phyloP scores from a whole-genome alignment of 306 rosid genomes.

The Psophocarpus tetragonolobus region DNA sequence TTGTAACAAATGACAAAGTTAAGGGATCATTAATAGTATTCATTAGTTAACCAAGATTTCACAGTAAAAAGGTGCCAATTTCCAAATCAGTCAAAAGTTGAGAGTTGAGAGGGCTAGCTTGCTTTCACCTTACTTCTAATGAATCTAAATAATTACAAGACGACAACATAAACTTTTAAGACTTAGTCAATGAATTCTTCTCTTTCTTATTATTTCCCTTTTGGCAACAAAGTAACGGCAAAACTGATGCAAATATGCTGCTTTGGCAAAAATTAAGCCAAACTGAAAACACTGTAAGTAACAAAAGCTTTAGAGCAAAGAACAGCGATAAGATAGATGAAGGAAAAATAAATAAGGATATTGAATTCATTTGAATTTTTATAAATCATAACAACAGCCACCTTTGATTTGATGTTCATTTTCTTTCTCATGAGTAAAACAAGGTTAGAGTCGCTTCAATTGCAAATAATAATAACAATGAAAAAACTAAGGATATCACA shows the following conservation, averaged over 20 bases:
- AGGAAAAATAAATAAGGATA: constrained; percentile 9
- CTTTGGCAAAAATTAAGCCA: neutral
- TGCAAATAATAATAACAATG: constrained; percentile 28
- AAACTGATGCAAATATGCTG: neutral
- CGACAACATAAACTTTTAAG: neutral
- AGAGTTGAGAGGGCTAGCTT: neutral
- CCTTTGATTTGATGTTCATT: constrained; percentile 38
- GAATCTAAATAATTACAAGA: neutral
- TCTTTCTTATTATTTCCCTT: neutral
- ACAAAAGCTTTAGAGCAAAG: neutral
- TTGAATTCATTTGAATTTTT: neutral
- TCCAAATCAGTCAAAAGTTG: constrained; percentile 8
- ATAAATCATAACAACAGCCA: constrained; percentile 31
- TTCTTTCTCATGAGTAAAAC: constrained; percentile 35
- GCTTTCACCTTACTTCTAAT: neutral
- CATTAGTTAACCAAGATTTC: neutral
- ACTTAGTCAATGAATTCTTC: neutral
- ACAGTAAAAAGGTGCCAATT: neutral
- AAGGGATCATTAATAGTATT: neutral
- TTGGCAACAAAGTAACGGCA: neutral
- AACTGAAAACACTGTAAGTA: neutral
- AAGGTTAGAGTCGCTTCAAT: constrained; percentile 60
- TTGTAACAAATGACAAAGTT: neutral
- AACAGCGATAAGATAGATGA: neutral
- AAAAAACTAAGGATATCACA: constrained; percentile 29